Percentiles rank a stretch among this genome's conserved stretches.
Conservation (phyloP, 176 grass and related monocot genomes). For the Musa beccarii region DNA sequence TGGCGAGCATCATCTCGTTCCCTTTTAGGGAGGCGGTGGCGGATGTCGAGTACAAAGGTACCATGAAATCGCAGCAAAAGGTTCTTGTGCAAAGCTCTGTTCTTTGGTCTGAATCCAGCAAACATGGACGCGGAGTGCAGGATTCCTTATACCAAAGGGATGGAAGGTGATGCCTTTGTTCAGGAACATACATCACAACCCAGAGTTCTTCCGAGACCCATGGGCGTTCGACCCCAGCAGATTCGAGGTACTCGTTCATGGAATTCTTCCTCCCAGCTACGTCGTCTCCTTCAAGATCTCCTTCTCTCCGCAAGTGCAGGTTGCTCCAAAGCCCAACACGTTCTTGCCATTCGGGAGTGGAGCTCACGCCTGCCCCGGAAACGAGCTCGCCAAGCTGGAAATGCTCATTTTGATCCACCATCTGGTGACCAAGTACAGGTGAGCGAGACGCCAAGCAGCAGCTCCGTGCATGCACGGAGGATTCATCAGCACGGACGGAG, state of each 20-base stretch:
- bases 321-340: conserved; percentile 65
- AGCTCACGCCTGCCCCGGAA: conserved; percentile 84
- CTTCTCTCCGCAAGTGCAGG: conserved; percentile 28
- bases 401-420: conserved; percentile 87
- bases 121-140: conserved; percentile 20
- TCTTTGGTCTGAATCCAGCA: conserved; percentile 10
- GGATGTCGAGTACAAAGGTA: conserved; percentile 99
- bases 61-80: too few relatives aligned
- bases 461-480: not conserved
- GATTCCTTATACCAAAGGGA: conserved; percentile 86
- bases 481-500: not conserved
- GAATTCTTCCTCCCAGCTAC: not conserved
- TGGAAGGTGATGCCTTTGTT: conserved; percentile 99
- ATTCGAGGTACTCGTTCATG: conserved; percentile 44
- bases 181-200: conserved; percentile 84
- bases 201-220: conserved; percentile 73
- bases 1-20: conserved; percentile 97
- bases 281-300: not conserved
- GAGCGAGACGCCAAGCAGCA: not conserved
- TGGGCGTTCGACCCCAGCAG: conserved; percentile 78
- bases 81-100: not conserved
- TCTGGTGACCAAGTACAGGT: conserved; percentile 82
- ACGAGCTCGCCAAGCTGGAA: conserved; percentile 92
- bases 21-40: conserved; percentile 90
- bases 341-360: conserved; percentile 84